A percentile compares a stretch with the other conserved stretches of the same genome.
Conservation (phyloP, 306 rosid species). For the Acacia crassicarpa region DNA sequence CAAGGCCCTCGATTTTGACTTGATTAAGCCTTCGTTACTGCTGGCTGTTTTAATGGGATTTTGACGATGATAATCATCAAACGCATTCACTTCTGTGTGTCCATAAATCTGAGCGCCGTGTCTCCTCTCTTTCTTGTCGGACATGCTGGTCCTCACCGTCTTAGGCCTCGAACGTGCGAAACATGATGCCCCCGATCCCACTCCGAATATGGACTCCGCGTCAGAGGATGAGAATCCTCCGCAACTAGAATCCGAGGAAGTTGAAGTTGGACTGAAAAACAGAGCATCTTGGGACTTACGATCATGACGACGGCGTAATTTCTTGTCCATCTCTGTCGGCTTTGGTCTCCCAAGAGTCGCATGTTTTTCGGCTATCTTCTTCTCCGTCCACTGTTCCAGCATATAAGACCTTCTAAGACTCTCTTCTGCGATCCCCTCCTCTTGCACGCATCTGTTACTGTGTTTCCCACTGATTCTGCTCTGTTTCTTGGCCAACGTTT, state of each 20-base stretch:
- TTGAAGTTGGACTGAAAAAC: constrained; percentile 73
- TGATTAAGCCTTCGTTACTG: constrained; percentile 41
- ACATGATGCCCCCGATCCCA: constrained; percentile 46
- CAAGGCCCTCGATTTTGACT: constrained; percentile 72
- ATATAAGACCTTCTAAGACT: constrained; percentile 42
- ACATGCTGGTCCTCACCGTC: constrained; percentile 45
- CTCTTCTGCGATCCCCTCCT: constrained; percentile 22
- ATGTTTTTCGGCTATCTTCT: constrained; percentile 34
- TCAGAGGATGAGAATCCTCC: constrained; percentile 84
- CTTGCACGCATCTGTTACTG: constrained; percentile 8
- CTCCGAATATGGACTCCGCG: constrained; percentile 60
- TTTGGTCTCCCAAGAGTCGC: constrained; percentile 16
- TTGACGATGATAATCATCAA: constrained; percentile 25
- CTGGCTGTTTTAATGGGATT: neutral
- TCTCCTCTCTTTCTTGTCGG: constrained; percentile 42
- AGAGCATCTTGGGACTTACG: constrained; percentile 45
- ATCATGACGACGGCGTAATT: constrained; percentile 29
- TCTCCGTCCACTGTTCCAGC: constrained; percentile 41
- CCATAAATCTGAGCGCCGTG: constrained; percentile 31
- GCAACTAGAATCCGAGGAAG: constrained; percentile 82
- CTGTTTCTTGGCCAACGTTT: constrained; percentile 46
- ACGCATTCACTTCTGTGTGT: constrained; percentile 21
- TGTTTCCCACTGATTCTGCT: constrained; percentile 34
- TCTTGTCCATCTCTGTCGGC: constrained; percentile 33
- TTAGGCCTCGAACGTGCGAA: constrained; percentile 57